A percentile compares a stretch with the other conserved stretches of the same genome.
phyloP scores from a whole-genome alignment of 371 early-diverging fungal species.

The Mucor saturninus region DNA sequence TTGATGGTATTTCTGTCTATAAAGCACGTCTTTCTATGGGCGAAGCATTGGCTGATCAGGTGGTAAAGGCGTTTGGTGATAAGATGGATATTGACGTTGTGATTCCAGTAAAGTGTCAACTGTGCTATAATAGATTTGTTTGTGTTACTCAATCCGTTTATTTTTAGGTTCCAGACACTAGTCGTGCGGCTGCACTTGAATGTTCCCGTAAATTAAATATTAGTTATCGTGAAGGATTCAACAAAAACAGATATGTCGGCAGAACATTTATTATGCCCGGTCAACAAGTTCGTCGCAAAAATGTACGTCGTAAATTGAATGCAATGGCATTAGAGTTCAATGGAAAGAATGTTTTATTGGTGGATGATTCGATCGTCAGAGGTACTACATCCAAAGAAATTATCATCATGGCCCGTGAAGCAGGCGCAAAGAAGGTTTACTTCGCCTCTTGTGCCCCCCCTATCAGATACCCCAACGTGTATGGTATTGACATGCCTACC shows the following conservation, averaged over 20 bases:
- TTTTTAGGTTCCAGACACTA: slow-evolving; percentile 92
- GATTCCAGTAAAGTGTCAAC: slow-evolving; percentile 75
- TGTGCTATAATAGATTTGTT: not conserved
- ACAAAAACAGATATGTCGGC: slow-evolving; percentile 97
- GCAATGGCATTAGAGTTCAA: slow-evolving; percentile 96
- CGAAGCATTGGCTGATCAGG: slow-evolving; percentile 87
- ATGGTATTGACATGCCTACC: slow-evolving; percentile 99
- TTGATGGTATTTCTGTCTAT: slow-evolving; percentile 97
- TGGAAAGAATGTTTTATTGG: slow-evolving; percentile 92
- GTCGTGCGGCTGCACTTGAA: slow-evolving; percentile 94
- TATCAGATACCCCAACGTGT: slow-evolving; percentile 95
- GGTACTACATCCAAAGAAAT: slow-evolving; percentile 98
- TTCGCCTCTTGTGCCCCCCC: slow-evolving; percentile 97
- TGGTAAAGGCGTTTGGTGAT: slow-evolving; percentile 68
- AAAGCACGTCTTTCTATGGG: slow-evolving; percentile 96
- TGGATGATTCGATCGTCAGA: slow-evolving; percentile 97
- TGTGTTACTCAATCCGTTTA: not conserved
- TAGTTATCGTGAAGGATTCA: slow-evolving; percentile 95
- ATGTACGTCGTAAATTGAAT: slow-evolving; percentile 95
- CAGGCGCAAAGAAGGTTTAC: slow-evolving; percentile 97
- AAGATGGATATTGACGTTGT: slow-evolving; percentile 92
- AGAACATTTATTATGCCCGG: slow-evolving; percentile 99
- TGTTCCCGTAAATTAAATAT: slow-evolving; percentile 83
- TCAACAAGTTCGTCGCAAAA: slow-evolving; percentile 86
- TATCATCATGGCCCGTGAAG: slow-evolving; percentile 97